A percentile compares a stretch with the other conserved stretches of the same genome.
Evolutionary conservation across 208 protist genomes (phyloP).

Genomic region (Herpetomonas samuelpessoai): DNA sequence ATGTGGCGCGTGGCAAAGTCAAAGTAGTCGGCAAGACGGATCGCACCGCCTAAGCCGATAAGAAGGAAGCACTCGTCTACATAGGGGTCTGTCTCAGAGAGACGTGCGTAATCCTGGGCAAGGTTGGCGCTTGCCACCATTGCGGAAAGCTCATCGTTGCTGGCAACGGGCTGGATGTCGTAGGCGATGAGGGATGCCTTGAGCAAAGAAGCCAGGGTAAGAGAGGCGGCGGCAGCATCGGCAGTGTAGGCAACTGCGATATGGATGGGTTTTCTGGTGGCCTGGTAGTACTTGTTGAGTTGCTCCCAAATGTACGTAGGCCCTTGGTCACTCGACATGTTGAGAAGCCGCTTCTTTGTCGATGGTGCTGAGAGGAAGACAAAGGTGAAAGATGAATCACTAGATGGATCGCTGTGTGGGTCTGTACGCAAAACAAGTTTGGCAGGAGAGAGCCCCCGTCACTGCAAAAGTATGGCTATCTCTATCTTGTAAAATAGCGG

Average conservation of each 20-base stretch:
- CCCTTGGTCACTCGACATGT: too few species aligned
- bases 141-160: slow-evolving; percentile 49
- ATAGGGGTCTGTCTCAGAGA: slow-evolving; percentile 13
- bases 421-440: too few species aligned
- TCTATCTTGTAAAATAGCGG: too few species aligned
- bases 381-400: too few species aligned
- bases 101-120: slow-evolving; percentile 48
- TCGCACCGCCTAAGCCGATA: slow-evolving; percentile 65
- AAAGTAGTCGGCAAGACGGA: slow-evolving; percentile 60
- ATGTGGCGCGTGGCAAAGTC: slow-evolving; percentile 54
- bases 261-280: slow-evolving; percentile 64
- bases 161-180: slow-evolving; percentile 69
- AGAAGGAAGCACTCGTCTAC: slow-evolving; percentile 78
- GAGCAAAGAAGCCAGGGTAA: slow-evolving; percentile 65
- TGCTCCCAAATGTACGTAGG: slow-evolving; percentile 56
- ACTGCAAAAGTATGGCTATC: too few species aligned
- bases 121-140: slow-evolving; percentile 55
- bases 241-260: slow-evolving; percentile 63
- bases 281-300: slow-evolving; percentile 58
- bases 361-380: too few species aligned
- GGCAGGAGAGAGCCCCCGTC: too few species aligned
- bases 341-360: too few species aligned
- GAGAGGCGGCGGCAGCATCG: slow-evolving; percentile 75
- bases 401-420: too few species aligned
- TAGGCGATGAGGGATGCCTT: slow-evolving; percentile 73